Evolutionary conservation across 345 rosid genomes (phyloP), one percentile per base, ranked within the genome.

Genomic region (Linum tenue): DNA sequence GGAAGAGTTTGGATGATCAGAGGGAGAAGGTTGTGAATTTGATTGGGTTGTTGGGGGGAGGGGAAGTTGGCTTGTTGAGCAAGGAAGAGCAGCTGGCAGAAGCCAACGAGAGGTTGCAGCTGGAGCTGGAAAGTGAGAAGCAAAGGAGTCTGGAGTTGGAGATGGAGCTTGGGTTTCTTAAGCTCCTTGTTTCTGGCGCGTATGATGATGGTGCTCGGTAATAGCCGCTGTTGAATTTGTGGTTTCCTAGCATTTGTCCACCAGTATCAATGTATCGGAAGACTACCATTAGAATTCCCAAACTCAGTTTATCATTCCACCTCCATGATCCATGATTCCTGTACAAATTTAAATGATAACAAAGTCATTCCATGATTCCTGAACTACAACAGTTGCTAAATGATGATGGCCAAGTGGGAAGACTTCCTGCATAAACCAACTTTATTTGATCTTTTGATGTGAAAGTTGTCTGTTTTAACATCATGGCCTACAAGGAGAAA

Each of bases 1-100:
- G 73, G 78, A 75, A 50, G 62, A 87, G 94, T 69, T 82, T 92
- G 76, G 92, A 89, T 56, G 87, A 82, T 66, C 91, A 90, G 70
- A 75, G 83, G 64, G 79, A 78, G 11, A 73, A 73, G 37, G 88
- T 86, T 14, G 53, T 65, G 7, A 65, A 77, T 51, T 67, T 86
- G 72, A 85, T 90, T 5, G 76, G 72, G 7, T 22, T 79, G 48
- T 67, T 85, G 43, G 91, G 92, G 35, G 92, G 80, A 37, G 87
- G 81, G 65, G 89, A 90, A 37, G 92, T 78, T 37, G 87, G 81
- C 65, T 72, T 55, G 48, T 64, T 50, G 7, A 80, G 78, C 71
- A 9, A 37, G 37, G 95, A 89, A 73, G 86, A 82, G 35, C 81
- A 78, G 69, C 39, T 79, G 75, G 51, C 68, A 63, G 77, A 77